Evolutionary conservation across 805 yeast species (phyloP), one percentile per base, ranked within the genome.

Genomic region (Phaffomyces thermotolerans): DNA sequence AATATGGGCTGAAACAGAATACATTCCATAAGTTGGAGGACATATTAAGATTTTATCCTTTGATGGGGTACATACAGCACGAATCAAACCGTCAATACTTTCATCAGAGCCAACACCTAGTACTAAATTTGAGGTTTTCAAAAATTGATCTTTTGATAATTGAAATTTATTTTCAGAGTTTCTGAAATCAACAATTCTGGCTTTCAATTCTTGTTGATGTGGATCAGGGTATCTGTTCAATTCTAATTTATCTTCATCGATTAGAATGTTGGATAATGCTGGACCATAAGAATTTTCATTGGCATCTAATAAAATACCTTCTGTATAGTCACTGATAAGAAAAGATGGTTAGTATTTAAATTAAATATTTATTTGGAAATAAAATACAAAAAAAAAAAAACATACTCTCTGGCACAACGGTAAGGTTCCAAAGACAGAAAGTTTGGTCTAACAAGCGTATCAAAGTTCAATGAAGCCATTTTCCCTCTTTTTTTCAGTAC

Each of bases 1-100:
- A 46, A 93, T 84, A 25, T 79, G 77, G 2, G 97, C 95, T 59
- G 95, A 84, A 30, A 93, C 90, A 4, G 84, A 67, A 70, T 93
- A 93, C 99, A 93, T 93, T 7, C 98, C 97, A 59, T 93, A 93
- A 0, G 99, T 93, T 36, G 99, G 98, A 3, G 98, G 96, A 62
- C 95, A 81, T 2, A 79, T 78, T 53, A 93, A 66, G 58, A 93
- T 65, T 60, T 88, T 91, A 47, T 90, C 96, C 50, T 69, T 72
- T 3, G 84, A 85, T 3, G 99, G 99, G 6, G 64, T 68, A 57
- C 96, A 86, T 42, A 84, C 75, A 43, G 95, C 86, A 54, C 99
- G 71, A 49, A 93, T 81, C 43, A 91, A 65, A 34, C 93, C 75
- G 60, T 93, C 99, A 47, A 93, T 89, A 56, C 93, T 79, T 64